A percentile compares a stretch with the other conserved stretches of the same genome.
Evolutionary conservation across 1,139 yeast genomes (phyloP).

Genomic region (Debaryomyces singareniensis): DNA sequence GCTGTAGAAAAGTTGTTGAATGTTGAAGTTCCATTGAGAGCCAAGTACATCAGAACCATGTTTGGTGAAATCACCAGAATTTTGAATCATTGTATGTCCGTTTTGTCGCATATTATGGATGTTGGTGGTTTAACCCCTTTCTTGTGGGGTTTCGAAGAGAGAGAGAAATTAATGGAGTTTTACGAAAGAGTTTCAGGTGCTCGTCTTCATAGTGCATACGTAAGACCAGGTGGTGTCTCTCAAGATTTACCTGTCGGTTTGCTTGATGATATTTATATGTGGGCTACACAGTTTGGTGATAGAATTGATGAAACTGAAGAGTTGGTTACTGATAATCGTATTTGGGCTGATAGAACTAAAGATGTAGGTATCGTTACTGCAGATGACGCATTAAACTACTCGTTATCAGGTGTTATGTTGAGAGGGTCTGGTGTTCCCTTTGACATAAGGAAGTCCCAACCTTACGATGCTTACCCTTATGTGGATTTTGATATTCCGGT

Average conservation of each 20-base stretch:
- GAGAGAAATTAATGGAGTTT: conserved; percentile 90
- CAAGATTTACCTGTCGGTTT: conserved; percentile 85
- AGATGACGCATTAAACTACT: conserved; percentile 80
- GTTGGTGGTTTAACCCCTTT: conserved; percentile 93
- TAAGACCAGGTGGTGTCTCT: conserved; percentile 89
- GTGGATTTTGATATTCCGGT: conserved; percentile 87
- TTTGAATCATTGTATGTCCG: conserved; percentile 82
- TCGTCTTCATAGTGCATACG: conserved; percentile 81
- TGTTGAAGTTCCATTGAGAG: conserved; percentile 80
- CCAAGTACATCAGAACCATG: conserved; percentile 76
- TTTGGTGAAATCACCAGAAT: conserved; percentile 86
- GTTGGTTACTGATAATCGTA: conserved; percentile 83
- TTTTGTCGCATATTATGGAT: conserved; percentile 87
- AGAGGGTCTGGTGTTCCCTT: conserved; percentile 88
- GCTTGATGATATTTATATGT: conserved; percentile 87
- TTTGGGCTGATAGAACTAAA: conserved; percentile 85
- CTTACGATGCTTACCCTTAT: conserved; percentile 83
- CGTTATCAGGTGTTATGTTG: conserved; percentile 82
- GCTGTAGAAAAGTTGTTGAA: conserved; percentile 84
- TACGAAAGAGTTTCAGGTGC: conserved; percentile 91
- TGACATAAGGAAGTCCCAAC: conserved; percentile 82
- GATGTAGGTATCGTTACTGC: conserved; percentile 79
- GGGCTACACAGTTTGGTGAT: conserved; percentile 96
- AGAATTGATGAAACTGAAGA: conserved; percentile 89
- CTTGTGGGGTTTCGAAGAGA: conserved; percentile 92